Evolutionary conservation across 1,139 yeast species (phyloP), one percentile per base, ranked within the genome.

Genomic region (Yamadazyma epiphylla): DNA sequence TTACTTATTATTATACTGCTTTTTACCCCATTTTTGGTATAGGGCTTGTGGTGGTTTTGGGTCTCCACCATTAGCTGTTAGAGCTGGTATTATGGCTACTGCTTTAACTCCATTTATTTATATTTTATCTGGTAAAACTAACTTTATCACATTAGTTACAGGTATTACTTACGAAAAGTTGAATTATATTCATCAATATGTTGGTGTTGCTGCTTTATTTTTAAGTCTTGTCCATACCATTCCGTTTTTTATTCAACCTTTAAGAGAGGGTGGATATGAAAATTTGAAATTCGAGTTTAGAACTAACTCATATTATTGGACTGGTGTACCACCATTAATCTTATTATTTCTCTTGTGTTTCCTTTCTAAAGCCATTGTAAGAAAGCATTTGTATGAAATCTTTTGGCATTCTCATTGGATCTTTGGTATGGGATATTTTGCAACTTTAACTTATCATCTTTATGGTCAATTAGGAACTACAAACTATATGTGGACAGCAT

Each of bases 391-490:
- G 35, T 78, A 79, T 46, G 85, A 78, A 47, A 44, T 62, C 3
- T 78, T 77, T 47, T 54, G 70, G 38, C 77, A 74, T 39, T 41
- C 64, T 9, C 86, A 79, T 50, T 78, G 85, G 85, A 51, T 74
- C 7, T 49, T 66, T 36, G 85, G 78, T 0, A 46, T 75, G 27
- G 80, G 70, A 0, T 77, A 70, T 45, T 60, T 71, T 38, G 79
- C 68, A 5, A 60, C 76, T 4, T 51, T 77, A 39, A 63, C 66
- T 28, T 70, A 72, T 69, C 86, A 79, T 49, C 60, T 64, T 15
- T 54, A 52, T 38, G 58, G 53, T 5, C 25, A 42, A 5, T 51
- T 75, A 32, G 58, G 58, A 22, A 54, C 72, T 25, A 61, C 71
- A 39, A 53, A 64, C 31, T 78, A 75, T 46, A 52, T 77, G 59